Evolutionary conservation across 805 yeast species (phyloP).

Genomic region (Candida insectorum): DNA sequence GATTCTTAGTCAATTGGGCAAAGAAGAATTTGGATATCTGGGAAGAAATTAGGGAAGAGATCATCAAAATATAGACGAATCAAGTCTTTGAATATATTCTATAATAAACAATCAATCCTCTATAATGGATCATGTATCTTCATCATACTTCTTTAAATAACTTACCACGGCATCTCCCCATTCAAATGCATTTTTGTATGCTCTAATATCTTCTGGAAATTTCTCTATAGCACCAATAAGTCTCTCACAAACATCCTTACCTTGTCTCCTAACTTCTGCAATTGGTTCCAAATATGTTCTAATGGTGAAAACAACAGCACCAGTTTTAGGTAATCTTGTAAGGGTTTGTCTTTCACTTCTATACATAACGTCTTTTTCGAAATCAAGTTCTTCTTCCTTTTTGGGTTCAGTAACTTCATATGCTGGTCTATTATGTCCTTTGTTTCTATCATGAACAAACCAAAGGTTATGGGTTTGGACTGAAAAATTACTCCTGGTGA

Average conservation of each 20-base stretch:
- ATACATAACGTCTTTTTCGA: conserved; percentile 36
- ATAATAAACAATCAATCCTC: neutral
- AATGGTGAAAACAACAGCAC: conserved; percentile 40
- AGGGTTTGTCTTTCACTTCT: conserved; percentile 42
- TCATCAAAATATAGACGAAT: conserved; percentile 18
- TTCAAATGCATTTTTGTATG: conserved; percentile 58
- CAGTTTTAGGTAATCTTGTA: conserved; percentile 35
- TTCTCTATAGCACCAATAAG: conserved; percentile 62
- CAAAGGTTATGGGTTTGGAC: conserved; percentile 34
- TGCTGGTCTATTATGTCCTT: conserved; percentile 29
- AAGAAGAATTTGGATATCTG: conserved; percentile 62
- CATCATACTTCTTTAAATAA: conserved; percentile 12
- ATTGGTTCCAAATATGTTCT: conserved; percentile 39
- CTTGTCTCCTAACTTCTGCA: conserved; percentile 27
- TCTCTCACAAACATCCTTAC: conserved; percentile 41
- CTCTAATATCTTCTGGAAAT: conserved; percentile 54
- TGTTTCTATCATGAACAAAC: conserved; percentile 38
- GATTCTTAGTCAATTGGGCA: conserved; percentile 63
- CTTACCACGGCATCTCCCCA: conserved; percentile 69
- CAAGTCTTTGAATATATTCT: neutral
- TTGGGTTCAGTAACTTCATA: conserved; percentile 21
- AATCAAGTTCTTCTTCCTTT: conserved; percentile 32
- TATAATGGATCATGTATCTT: neutral
- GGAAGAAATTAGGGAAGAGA: conserved; percentile 55
- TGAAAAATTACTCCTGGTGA: conserved; percentile 39